Evolutionary conservation across 306 rosid genomes (phyloP).

Genomic region (Fragaria ananassa): DNA sequence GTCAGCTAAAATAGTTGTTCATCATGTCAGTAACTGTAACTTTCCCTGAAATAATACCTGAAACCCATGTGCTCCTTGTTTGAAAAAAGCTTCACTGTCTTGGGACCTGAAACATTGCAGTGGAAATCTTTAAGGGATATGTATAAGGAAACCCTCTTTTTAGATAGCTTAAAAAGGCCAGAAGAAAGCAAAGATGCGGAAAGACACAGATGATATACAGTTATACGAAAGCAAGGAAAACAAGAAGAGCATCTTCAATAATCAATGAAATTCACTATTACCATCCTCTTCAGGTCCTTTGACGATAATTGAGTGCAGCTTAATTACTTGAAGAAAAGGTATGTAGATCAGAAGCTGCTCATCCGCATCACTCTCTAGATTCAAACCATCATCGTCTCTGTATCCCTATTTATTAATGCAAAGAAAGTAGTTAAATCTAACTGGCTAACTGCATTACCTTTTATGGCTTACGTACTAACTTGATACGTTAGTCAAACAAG

Average conservation of each 20-base stretch:
- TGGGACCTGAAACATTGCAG: conserved; percentile 57
- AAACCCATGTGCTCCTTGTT: conserved; percentile 99
- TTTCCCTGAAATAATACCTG: conserved; percentile 48
- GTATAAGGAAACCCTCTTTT: neutral
- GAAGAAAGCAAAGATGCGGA: neutral
- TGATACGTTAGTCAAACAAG: neutral
- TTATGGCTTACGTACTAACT: neutral
- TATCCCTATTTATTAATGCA: conserved; percentile 55
- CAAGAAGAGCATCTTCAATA: neutral
- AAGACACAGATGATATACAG: neutral
- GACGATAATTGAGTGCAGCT: conserved; percentile 66
- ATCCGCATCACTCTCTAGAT: conserved; percentile 94
- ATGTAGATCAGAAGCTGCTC: conserved; percentile 91
- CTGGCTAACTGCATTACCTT: neutral
- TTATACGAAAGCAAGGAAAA: neutral
- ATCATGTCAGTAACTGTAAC: conserved; percentile 10
- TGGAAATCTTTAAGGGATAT: neutral
- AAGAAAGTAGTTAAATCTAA: conserved; percentile 6
- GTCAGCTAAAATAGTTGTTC: conserved; percentile 7
- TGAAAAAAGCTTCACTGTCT: conserved; percentile 83
- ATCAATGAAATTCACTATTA: conserved; percentile 18
- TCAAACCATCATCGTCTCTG: conserved; percentile 89
- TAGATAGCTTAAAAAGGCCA: neutral
- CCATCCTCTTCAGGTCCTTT: conserved; percentile 95
- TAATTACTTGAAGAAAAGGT: conserved; percentile 84